Base-by-base conservation (phyloP, 2,329 filamentous ascomycete genomes). In the Pseudogymnoascus verrucosus region DNA sequence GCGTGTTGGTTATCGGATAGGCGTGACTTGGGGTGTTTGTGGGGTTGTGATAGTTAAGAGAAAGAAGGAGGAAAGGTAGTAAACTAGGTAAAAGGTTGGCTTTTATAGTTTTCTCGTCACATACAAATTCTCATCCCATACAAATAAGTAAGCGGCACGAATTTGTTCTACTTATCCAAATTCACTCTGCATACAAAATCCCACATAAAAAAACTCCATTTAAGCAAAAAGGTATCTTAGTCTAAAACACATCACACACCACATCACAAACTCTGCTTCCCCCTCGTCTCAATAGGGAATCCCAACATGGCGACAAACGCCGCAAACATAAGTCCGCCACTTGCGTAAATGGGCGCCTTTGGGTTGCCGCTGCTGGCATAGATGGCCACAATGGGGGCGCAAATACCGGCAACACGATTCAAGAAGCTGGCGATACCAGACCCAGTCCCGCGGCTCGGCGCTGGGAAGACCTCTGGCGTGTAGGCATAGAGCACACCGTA, bases 401-500 rank as follows among this genome's bases (percentile, higher is more conserved):
- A 78, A 10, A 91, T 77, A 4, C 89, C 89, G 4, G 84, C 83
- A 42, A 88, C 71, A 39, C 89, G 79, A 73, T 91, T 91, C 65
- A 91, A 74, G 71, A 89, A 89, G 71, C 85, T 89, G 21, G 86
- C 84, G 59, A 91, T 87, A 44, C 89, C 89, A 0, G 85, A 89
- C 5, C 88, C 89, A 0, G 88, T 89, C 4, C 89, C 89, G 34
- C 89, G 79, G 21, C 88, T 84, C 0, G 88, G 87, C 0, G 88
- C 86, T 0, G 89, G 88, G 75, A 92, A 91, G 28, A 91, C 84
- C 70, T 91, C 89, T 0, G 89, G 89, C 0, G 89, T 91, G 72
- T 90, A 91, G 6, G 88, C 87, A 72, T 90, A 91, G 1, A 92
- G 76, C 1, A 90, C 87, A 64, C 88, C 88, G 74, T 90, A 91